Percentiles rank a stretch among this genome's conserved stretches.
Evolutionary conservation across 2,329 filamentous ascomycete genomes (phyloP).

Genomic region (Penicillium sp.): DNA sequence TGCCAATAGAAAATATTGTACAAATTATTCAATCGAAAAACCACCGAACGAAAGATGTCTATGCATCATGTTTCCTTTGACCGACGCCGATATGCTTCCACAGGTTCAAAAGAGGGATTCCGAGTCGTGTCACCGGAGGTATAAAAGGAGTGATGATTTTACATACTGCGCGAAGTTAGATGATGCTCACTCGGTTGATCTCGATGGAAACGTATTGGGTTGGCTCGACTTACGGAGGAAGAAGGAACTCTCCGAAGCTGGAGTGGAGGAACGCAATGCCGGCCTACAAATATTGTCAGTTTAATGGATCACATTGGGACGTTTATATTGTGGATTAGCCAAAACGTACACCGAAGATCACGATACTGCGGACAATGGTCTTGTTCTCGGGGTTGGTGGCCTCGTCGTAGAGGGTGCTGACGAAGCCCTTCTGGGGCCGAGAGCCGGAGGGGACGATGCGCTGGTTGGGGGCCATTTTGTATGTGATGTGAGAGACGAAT

Average conservation of each 20-base stretch:
- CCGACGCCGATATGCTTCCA: conserved; percentile 21
- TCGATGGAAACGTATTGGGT: conserved; percentile 21
- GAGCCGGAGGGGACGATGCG: conserved; percentile 53
- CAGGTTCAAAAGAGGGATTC: conserved; percentile 10
- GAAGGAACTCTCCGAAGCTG: conserved; percentile 64
- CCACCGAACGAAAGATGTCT: conserved; percentile 13
- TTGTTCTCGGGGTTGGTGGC: conserved; percentile 67
- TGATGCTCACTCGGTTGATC: neutral
- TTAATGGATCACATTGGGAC: neutral
- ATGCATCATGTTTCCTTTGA: conserved; percentile 13
- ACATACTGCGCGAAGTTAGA: conserved; percentile 15
- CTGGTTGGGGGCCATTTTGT: conserved; percentile 63
- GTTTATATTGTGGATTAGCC: neutral
- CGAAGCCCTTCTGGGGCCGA: conserved; percentile 49
- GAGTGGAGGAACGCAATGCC: conserved; percentile 67
- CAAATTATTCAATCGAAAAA: conserved; percentile 17
- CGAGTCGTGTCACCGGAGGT: conserved; percentile 7
- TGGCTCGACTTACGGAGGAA: conserved; percentile 54
- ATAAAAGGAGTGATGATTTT: conserved; percentile 13
- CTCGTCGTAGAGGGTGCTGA: conserved; percentile 59
- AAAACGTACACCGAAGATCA: conserved; percentile 64
- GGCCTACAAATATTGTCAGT: conserved; percentile 45
- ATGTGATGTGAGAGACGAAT: conserved; percentile 2
- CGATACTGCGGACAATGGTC: conserved; percentile 65
- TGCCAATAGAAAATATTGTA: conserved; percentile 23